Evolutionary conservation across 1,139 yeast genomes (phyloP), one percentile per base, ranked within the genome.

Genomic region (Meyerozyma elateridarum): DNA sequence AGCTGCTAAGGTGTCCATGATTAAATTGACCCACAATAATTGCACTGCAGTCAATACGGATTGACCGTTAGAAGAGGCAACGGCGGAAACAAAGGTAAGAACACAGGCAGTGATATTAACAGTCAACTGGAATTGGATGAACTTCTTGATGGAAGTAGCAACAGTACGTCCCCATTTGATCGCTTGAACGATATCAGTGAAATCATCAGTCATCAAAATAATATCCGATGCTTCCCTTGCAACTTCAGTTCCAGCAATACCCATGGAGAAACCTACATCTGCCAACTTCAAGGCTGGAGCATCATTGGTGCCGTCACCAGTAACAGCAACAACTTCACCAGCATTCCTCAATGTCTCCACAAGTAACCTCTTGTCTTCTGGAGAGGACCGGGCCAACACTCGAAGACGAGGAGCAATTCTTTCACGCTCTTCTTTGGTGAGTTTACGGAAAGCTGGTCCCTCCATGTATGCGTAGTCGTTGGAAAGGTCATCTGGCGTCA

Each of bases 101-200:
- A 85, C 69, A 45, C 93, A 96, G 12, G 99, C 99, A 25, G 98
- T 91, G 34, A 91, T 76, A 52, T 91, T 93, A 36, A 91, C 99
- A 3, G 98, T 91, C 47, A 91, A 70, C 60, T 91, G 98, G 59
- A 91, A 91, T 61, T 89, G 98, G 54, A 91, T 80, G 52, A 91
- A 91, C 58, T 91, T 91, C 58, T 88, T 87, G 52, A 91, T 94
- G 2, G 97, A 88, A 21, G 83, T 81, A 13, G 95, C 84, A 40
- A 93, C 98, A 34, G 97, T 89, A 58, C 99, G 77, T 36, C 99
- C 99, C 98, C 98, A 93, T 61, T 87, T 85, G 51, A 91, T 85
- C n/a, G 98, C 99, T 57, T 87, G 87, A 32, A 91, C 97, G 56
- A 91, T 91, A 35, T 94, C 91, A 7, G 89, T 72, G 52, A 91